phyloP scores from a whole-genome alignment of 2,329 filamentous ascomycete genomes.

The Ophiostoma sp. region DNA sequence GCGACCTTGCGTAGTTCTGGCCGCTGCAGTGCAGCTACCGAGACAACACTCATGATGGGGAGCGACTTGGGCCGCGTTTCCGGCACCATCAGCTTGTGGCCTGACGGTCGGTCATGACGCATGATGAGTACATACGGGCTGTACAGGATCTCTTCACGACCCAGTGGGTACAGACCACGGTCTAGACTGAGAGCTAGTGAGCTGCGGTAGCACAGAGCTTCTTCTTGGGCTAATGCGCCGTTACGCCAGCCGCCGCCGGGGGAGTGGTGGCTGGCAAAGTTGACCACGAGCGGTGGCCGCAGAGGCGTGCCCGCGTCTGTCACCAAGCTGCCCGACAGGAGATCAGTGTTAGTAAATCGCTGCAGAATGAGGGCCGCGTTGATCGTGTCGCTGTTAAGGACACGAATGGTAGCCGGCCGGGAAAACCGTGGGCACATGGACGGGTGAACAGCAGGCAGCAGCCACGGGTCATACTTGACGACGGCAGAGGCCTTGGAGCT shows the following conservation, averaged over 20 bases:
- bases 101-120: constrained; percentile 27
- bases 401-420: constrained; percentile 42
- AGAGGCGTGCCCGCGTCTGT: constrained; percentile 26
- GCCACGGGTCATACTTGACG: constrained; percentile 39
- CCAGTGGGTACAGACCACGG: constrained; percentile 32
- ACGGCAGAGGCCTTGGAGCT: constrained; percentile 42
- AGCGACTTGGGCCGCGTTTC: constrained; percentile 31
- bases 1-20: constrained; percentile 18
- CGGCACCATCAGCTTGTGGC: constrained; percentile 31
- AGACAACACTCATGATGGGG: constrained; percentile 60
- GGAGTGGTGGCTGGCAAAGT: constrained; percentile 60
- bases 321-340: neutral
- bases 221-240: constrained; percentile 67
- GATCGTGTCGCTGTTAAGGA: constrained; percentile 59
- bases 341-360: neutral
- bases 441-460: constrained; percentile 38
- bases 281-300: constrained; percentile 48
- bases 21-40: constrained; percentile 54
- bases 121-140: constrained; percentile 39
- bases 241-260: constrained; percentile 66
- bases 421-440: constrained; percentile 46
- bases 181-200: constrained; percentile 53
- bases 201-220: constrained; percentile 66
- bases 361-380: constrained; percentile 51
- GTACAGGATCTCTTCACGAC: constrained; percentile 35